A percentile compares a stretch with the other conserved stretches of the same genome.
Conservation (phyloP, 306 rosid genomes). For the Sicyos baderoa region DNA sequence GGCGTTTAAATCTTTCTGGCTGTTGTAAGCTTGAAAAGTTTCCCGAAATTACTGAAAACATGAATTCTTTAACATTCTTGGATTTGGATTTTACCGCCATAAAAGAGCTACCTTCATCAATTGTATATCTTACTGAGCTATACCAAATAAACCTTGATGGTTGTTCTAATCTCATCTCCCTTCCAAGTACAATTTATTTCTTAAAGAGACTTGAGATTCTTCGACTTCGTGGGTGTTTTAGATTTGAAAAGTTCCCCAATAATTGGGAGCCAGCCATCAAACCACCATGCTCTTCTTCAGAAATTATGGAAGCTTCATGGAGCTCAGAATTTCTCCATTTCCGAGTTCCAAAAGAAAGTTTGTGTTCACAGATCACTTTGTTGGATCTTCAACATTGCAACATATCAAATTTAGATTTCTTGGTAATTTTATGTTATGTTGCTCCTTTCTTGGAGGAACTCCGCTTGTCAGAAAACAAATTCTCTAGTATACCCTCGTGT, state of each 20-base stretch:
- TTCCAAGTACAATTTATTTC: background rate
- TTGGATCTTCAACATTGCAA: constrained; percentile 1
- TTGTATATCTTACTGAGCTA: background rate
- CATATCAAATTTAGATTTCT: background rate
- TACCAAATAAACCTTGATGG: rapidly evolving
- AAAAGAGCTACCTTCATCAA: background rate
- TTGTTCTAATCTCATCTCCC: background rate
- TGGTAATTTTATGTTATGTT: background rate
- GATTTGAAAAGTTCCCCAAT: background rate
- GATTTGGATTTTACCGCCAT: background rate
- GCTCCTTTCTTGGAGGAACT: background rate
- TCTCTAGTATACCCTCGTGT: background rate
- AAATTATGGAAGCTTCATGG: no score
- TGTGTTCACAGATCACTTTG: background rate
- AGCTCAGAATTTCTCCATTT: background rate
- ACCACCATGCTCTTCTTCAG: no score
- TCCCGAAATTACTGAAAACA: background rate
- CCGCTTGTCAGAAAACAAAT: background rate
- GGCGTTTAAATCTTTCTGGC: background rate
- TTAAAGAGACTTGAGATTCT: background rate
- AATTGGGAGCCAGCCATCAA: no score
- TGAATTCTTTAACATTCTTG: background rate
- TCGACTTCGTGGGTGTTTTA: background rate
- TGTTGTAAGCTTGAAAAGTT: background rate
- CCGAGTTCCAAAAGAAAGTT: no score